Percentiles rank a stretch among this genome's conserved stretches.
Conservation (phyloP, 805 yeast species). For the Groenewaldozyma salmanticensis region DNA sequence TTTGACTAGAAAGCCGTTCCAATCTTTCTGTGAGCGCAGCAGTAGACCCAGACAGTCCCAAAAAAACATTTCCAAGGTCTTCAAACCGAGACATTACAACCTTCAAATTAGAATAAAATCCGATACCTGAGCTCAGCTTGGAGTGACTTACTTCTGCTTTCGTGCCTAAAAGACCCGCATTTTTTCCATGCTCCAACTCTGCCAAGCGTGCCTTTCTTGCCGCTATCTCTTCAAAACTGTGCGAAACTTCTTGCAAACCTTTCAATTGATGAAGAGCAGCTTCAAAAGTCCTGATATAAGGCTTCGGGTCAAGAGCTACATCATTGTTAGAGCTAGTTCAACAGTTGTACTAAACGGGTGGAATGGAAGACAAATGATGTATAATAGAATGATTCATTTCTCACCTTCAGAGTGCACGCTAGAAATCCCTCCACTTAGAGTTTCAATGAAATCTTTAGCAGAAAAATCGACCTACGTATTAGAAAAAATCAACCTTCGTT, state of each 20-base stretch:
- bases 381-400: too few relatives aligned
- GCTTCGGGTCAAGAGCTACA: constrained; percentile 68
- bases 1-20: constrained; percentile 43
- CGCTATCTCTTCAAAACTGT: constrained; percentile 38
- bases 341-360: too few relatives aligned
- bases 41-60: constrained; percentile 24
- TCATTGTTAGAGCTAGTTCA: not conserved
- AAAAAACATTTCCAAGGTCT: constrained; percentile 24
- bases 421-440: constrained; percentile 38
- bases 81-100: constrained; percentile 27
- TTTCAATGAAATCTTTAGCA: constrained; percentile 73
- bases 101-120: constrained; percentile 7
- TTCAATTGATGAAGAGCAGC: constrained; percentile 67
- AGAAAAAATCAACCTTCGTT: not conserved
- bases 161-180: constrained; percentile 46
- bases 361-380: too few relatives aligned
- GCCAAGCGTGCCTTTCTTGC: constrained; percentile 48
- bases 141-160: constrained; percentile 28
- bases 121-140: not conserved
- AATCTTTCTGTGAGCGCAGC: constrained; percentile 23
- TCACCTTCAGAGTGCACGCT: constrained; percentile 11
- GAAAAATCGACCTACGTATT: constrained; percentile 33
- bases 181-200: constrained; percentile 59
- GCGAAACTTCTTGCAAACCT: constrained; percentile 48
- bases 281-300: constrained; percentile 89